Conservation (phyloP, 23 red algal species). For the Rhodosorus marinus region DNA sequence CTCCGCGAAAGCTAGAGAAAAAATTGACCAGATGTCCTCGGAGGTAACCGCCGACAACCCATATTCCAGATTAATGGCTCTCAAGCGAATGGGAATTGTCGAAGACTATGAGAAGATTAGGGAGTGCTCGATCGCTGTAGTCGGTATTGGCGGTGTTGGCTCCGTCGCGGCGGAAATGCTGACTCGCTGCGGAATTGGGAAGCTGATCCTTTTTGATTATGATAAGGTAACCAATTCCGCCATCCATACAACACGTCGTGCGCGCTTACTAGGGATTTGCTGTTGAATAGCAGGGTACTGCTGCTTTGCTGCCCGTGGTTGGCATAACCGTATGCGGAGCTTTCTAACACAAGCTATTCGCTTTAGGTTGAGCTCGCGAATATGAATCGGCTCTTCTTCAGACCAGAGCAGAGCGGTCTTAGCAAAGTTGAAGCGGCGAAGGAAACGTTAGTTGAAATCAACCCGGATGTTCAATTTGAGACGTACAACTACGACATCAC, state of each 20-base stretch:
- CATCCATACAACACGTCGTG: no score
- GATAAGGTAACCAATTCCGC: no score
- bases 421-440: constrained; percentile 52
- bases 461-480: constrained; percentile 59
- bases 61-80: constrained; percentile 76
- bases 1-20: no score
- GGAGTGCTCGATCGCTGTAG: constrained; percentile 16
- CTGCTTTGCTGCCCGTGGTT: no score
- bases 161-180: constrained; percentile 86
- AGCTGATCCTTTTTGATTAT: constrained; percentile 65
- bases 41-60: constrained; percentile 48
- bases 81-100: constrained; percentile 78
- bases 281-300: no score
- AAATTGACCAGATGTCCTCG: no score
- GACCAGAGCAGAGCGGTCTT: constrained; percentile 39
- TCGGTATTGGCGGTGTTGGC: constrained; percentile 73
- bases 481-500: constrained; percentile 56
- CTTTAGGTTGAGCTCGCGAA: constrained; percentile 76
- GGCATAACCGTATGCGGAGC: no score
- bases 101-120: constrained; percentile 58
- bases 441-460: constrained; percentile 34
- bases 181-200: constrained; percentile 73
- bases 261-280: no score
- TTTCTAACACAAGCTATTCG: no score
- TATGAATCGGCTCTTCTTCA: constrained; percentile 87